Conservation (phyloP, 345 rosid species). For the Adansonia digitata region DNA sequence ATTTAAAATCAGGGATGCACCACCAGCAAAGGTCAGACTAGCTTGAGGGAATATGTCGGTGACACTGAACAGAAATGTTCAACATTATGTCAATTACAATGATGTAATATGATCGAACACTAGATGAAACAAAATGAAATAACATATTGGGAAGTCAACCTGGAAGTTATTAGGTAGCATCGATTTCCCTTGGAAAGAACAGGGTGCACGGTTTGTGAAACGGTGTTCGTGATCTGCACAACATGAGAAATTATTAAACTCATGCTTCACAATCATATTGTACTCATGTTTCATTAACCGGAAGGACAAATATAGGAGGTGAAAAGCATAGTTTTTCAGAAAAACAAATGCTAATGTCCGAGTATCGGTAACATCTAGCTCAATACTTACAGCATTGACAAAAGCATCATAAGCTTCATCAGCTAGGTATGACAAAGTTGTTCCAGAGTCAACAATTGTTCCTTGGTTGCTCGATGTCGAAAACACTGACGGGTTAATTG, state of each 20-base stretch:
- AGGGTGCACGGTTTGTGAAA: constrained; percentile 52
- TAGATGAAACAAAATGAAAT: background rate
- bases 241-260: background rate
- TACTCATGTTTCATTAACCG: background rate
- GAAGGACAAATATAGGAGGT: background rate
- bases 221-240: constrained; percentile 56
- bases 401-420: constrained; percentile 67
- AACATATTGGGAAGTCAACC: constrained; percentile 39
- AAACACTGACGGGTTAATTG: constrained; percentile 67
- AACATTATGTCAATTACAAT: constrained; percentile 13
- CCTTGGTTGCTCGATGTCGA: constrained; percentile 66
- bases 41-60: constrained; percentile 69
- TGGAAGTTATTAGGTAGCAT: constrained; percentile 57
- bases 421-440: constrained; percentile 90
- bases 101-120: constrained; percentile 10
- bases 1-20: constrained; percentile 65
- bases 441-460: constrained; percentile 90
- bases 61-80: constrained; percentile 41
- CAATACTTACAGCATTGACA: constrained; percentile 63
- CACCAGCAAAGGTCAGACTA: constrained; percentile 82
- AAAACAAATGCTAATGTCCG: background rate
- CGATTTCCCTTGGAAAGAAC: constrained; percentile 49
- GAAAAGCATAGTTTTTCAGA: background rate
- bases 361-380: background rate
- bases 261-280: background rate